phyloP scores from a whole-genome alignment of 257 asterid genomes.

The Capsicum chinense region DNA sequence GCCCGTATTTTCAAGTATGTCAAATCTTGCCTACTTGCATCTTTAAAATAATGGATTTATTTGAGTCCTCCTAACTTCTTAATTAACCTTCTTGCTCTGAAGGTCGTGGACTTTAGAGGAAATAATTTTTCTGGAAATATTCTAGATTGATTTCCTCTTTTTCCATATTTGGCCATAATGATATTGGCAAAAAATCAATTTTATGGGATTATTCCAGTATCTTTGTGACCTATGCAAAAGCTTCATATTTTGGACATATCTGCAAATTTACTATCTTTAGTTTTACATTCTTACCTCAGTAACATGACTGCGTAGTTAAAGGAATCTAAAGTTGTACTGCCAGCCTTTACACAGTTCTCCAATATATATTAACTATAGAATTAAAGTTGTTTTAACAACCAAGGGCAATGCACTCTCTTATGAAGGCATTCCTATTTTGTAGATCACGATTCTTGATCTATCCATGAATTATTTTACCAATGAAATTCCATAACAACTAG shows the following conservation, averaged over 20 bases:
- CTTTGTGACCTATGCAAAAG: conserved; percentile 29
- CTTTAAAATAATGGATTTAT: conserved; percentile 31
- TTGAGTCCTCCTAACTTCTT: conserved; percentile 1
- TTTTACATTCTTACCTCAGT: conserved; percentile 23
- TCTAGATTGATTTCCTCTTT: conserved; percentile 27
- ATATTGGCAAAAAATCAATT: conserved; percentile 26
- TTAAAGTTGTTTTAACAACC: conserved; percentile 30
- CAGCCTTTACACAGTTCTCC: conserved; percentile 23
- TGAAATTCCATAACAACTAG: conserved; percentile 26
- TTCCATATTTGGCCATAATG: conserved; percentile 28
- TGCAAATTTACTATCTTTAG: conserved; percentile 10
- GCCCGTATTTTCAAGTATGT: conserved; percentile 28
- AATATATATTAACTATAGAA: conserved; percentile 12
- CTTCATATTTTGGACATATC: conserved; percentile 31
- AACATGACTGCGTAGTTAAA: conserved; percentile 29
- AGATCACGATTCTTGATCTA: conserved; percentile 28
- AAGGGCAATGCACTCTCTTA: conserved; percentile 27
- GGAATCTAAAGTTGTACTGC: conserved; percentile 16
- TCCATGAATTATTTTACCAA: conserved; percentile 24
- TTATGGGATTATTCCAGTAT: conserved; percentile 31
- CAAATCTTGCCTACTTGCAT: conserved; percentile 30
- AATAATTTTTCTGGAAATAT: conserved; percentile 28
- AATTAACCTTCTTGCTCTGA: conserved; percentile 31
- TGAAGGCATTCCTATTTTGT: conserved; percentile 32
- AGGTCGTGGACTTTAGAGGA: conserved; percentile 28